Conservation (phyloP, 225 moss, liverwort and hornwort species). For the Ulota crispa region DNA sequence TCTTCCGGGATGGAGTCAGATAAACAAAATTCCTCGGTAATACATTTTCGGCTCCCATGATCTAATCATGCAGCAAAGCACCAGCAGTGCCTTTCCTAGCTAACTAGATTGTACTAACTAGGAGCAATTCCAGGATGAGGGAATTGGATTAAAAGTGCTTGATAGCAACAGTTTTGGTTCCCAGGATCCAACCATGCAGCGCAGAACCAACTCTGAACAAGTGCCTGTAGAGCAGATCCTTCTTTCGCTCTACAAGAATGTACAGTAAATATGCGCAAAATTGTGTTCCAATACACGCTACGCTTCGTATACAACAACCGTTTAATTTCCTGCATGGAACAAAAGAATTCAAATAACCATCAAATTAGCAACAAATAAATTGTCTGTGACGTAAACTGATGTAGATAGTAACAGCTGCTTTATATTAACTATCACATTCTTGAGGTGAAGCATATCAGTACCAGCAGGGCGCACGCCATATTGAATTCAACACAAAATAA, state of each 20-base stretch:
- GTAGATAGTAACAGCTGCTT: not conserved
- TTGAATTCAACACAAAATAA: not conserved
- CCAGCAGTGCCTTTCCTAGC: not conserved
- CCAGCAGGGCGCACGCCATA: not conserved
- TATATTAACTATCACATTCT: not conserved
- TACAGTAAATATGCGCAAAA: constrained; percentile 28
- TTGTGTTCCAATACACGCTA: constrained; percentile 1
- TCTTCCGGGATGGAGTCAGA: not conserved
- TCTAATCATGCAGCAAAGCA: not conserved
- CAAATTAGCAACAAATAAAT: not conserved
- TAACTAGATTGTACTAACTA: not conserved
- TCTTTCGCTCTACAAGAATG: constrained; percentile 24
- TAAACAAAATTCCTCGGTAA: not conserved
- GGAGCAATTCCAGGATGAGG: not conserved
- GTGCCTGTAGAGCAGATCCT: not conserved
- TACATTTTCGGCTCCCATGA: not conserved
- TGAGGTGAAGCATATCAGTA: constrained; percentile 5
- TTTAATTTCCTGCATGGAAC: constrained; percentile 26
- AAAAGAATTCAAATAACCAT: not conserved
- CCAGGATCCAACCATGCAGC: constrained; percentile 1
- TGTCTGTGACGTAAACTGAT: not conserved
- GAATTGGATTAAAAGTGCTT: not conserved
- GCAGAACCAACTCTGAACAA: constrained; percentile 9
- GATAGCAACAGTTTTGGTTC: not conserved
- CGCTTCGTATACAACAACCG: constrained; percentile 23